A percentile compares a stretch with the other conserved stretches of the same genome.
Evolutionary conservation across 2,329 filamentous ascomycete genomes (phyloP).

Genomic region (Monosporascus sp.): DNA sequence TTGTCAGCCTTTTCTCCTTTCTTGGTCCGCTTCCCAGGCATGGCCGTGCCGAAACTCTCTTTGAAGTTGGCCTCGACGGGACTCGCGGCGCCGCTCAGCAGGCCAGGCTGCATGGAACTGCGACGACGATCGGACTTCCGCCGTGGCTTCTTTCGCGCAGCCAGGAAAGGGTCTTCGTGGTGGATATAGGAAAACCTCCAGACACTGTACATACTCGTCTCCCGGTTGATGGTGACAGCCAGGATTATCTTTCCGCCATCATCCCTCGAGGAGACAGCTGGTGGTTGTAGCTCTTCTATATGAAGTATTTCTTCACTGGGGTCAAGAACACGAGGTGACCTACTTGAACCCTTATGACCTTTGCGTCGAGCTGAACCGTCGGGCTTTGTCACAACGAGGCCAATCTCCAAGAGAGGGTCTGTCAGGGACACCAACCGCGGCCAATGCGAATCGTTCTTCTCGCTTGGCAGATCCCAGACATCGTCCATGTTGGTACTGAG

Average conservation of each 20-base stretch:
- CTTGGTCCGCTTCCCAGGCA: slow-evolving; percentile 48
- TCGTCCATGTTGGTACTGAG: slow-evolving; percentile 51
- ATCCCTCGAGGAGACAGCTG: slow-evolving; percentile 32
- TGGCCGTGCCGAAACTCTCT: slow-evolving; percentile 67
- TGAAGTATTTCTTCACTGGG: slow-evolving; percentile 79
- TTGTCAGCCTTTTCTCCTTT: slow-evolving; percentile 45
- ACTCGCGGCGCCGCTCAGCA: slow-evolving; percentile 70
- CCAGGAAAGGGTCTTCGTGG: slow-evolving; percentile 53
- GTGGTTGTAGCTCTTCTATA: slow-evolving; percentile 62
- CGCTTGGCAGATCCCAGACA: slow-evolving; percentile 50
- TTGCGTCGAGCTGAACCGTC: slow-evolving; percentile 34
- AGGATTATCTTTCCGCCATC: slow-evolving; percentile 55
- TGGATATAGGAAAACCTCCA: slow-evolving; percentile 79
- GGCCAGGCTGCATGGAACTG: slow-evolving; percentile 61
- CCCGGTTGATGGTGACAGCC: slow-evolving; percentile 74
- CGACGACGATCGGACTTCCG: slow-evolving; percentile 47
- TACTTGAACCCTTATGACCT: slow-evolving; percentile 33
- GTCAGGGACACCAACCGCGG: slow-evolving; percentile 78
- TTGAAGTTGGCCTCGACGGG: slow-evolving; percentile 66
- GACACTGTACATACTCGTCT: slow-evolving; percentile 71
- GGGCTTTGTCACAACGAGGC: slow-evolving; percentile 65
- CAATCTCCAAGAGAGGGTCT: slow-evolving; percentile 80
- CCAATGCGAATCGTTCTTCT: slow-evolving; percentile 54
- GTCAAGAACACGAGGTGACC: slow-evolving; percentile 57
- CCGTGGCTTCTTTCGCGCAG: slow-evolving; percentile 41